Conservation (phyloP, 768 basidiomycete species). For the Lactifluus hygrophoroides region DNA sequence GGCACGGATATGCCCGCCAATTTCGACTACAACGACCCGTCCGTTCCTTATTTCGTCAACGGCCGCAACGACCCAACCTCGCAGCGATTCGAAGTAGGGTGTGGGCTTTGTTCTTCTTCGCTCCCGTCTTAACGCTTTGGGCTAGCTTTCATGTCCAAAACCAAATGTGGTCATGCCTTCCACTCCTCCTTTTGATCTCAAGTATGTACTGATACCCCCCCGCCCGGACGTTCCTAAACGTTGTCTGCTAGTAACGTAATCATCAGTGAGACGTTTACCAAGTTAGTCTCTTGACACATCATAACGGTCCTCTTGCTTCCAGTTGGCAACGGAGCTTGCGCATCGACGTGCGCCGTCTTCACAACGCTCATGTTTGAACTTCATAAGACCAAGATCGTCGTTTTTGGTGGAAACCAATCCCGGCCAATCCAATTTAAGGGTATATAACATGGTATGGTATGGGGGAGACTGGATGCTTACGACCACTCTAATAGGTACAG, state of each 20-base stretch:
- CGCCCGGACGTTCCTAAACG: neutral
- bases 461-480: neutral
- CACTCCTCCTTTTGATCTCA: conserved; percentile 13
- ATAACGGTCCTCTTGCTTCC: neutral
- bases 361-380: conserved; percentile 46
- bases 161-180: neutral
- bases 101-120: neutral
- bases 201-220: neutral
- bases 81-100: conserved; percentile 29
- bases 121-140: neutral
- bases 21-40: conserved; percentile 28
- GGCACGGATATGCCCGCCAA: conserved; percentile 22
- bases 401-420: conserved; percentile 33
- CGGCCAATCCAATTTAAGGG: conserved; percentile 38
- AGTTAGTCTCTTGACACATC: neutral
- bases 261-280: neutral
- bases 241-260: conserved; percentile 4
- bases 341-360: conserved; percentile 49
- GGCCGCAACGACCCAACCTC: conserved; percentile 26
- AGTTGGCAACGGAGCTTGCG: conserved; percentile 29
- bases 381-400: conserved; percentile 38
- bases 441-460: neutral
- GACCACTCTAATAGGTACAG: conserved; percentile 11
- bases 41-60: conserved; percentile 25
- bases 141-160: conserved; percentile 31